phyloP scores from a whole-genome alignment of 2,329 filamentous ascomycete species.

The Epicoccum nigrum region DNA sequence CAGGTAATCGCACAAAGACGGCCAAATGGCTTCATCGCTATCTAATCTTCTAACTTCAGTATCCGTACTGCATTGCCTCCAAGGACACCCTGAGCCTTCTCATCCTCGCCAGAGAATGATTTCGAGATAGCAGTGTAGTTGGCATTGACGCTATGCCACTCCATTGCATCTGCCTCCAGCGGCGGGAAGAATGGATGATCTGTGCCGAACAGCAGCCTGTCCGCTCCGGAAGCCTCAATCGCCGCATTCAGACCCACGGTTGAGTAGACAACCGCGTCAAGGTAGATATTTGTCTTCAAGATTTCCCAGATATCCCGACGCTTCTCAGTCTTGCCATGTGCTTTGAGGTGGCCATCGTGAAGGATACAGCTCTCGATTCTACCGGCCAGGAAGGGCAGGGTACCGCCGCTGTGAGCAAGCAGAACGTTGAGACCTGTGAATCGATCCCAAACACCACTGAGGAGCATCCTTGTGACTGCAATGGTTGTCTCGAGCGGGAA shows the following conservation, averaged over 20 bases:
- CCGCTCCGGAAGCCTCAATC: slow-evolving; percentile 68
- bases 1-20: not conserved
- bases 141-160: slow-evolving; percentile 72
- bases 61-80: slow-evolving; percentile 65
- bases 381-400: slow-evolving; percentile 85
- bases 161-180: slow-evolving; percentile 64
- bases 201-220: slow-evolving; percentile 78
- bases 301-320: slow-evolving; percentile 68
- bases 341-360: slow-evolving; percentile 78
- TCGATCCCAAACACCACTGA: slow-evolving; percentile 83
- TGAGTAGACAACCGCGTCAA: slow-evolving; percentile 86
- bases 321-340: slow-evolving; percentile 64
- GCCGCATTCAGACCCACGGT: slow-evolving; percentile 75
- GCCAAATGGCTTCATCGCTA: too few relatives aligned
- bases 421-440: slow-evolving; percentile 74
- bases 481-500: slow-evolving; percentile 95
- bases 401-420: slow-evolving; percentile 86
- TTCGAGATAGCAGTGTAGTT: slow-evolving; percentile 63
- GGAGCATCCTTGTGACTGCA: slow-evolving; percentile 82
- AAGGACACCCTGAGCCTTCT: slow-evolving; percentile 60
- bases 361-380: slow-evolving; percentile 85
- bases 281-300: slow-evolving; percentile 76
- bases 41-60: slow-evolving; percentile 44
- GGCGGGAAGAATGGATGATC: slow-evolving; percentile 89
- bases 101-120: slow-evolving; percentile 55